These are phyloP conservation scores for Linum tenue DNA, from an alignment of 345 rosid genomes.

Conservation along the genomic window DNA sequence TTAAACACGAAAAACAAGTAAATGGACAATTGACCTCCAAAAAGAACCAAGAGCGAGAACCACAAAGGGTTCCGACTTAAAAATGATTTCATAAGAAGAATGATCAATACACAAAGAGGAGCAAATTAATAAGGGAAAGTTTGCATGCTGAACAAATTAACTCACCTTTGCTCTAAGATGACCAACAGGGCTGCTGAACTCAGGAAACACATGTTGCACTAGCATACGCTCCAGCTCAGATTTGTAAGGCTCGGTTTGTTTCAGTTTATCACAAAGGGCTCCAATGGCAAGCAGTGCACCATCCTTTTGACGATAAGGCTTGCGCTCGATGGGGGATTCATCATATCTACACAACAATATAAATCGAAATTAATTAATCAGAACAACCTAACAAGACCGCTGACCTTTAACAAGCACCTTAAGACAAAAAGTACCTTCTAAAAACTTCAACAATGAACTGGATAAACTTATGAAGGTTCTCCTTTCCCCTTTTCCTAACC, in stretches of 20 bases:
- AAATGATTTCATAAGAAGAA: not conserved
- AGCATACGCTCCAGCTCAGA: slow-evolving; percentile 88
- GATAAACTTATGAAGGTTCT: slow-evolving; percentile 82
- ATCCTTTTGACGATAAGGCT: slow-evolving; percentile 84
- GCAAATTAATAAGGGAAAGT: not conserved
- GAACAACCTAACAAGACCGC: slow-evolving; percentile 6
- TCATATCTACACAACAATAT: slow-evolving; percentile 44
- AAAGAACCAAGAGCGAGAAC: not conserved
- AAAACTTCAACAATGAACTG: slow-evolving; percentile 71
- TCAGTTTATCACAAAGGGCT: slow-evolving; percentile 89
- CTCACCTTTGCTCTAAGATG: slow-evolving; percentile 96
- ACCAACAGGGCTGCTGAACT: slow-evolving; percentile 86
- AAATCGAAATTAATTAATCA: not conserved
- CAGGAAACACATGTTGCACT: slow-evolving; percentile 96
- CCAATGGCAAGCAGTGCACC: slow-evolving; percentile 98
- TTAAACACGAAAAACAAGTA: not conserved
- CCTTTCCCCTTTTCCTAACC: slow-evolving; percentile 90
- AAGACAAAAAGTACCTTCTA: slow-evolving; percentile 45
- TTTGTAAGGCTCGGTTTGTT: slow-evolving; percentile 93
- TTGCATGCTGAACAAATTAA: slow-evolving; percentile 4
- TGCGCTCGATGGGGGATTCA: slow-evolving; percentile 58
- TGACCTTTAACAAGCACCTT: not conserved
- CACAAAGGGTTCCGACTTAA: not conserved
- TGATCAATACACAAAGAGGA: slow-evolving; percentile 1
- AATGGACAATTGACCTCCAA: too few species aligned